Evolutionary conservation across 2,329 filamentous ascomycete genomes (phyloP).

Genomic region (Keithomyces neogunnii): DNA sequence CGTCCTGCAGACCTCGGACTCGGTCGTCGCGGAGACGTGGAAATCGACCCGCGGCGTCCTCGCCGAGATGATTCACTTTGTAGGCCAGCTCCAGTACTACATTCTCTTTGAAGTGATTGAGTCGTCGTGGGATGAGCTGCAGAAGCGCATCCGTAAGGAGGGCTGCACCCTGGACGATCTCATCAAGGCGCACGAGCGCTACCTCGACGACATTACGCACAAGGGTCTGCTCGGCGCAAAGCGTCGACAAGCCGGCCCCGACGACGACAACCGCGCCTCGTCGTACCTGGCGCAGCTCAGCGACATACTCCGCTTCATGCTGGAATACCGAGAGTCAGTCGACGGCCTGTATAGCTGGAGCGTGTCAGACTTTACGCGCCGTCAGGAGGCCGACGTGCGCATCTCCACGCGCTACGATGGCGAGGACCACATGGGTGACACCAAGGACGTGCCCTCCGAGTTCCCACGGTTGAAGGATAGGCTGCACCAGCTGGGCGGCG

Average conservation of each 20-base stretch:
- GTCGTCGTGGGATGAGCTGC: slow-evolving; percentile 85
- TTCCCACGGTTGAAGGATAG: slow-evolving; percentile 70
- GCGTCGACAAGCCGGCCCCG: slow-evolving; percentile 33
- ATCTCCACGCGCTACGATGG: slow-evolving; percentile 44
- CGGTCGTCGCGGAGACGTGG: slow-evolving; percentile 69
- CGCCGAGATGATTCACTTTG: slow-evolving; percentile 97
- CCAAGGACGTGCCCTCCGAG: slow-evolving; percentile 52
- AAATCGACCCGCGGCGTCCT: slow-evolving; percentile 81
- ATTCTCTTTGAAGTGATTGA: slow-evolving; percentile 98
- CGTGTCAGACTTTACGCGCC: slow-evolving; percentile 83
- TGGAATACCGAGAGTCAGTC: slow-evolving; percentile 85
- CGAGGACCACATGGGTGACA: slow-evolving; percentile 17
- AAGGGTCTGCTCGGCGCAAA: slow-evolving; percentile 84
- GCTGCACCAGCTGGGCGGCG: slow-evolving; percentile 60
- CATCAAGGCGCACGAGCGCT: slow-evolving; percentile 82
- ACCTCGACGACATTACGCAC: slow-evolving; percentile 88
- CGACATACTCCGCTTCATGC: slow-evolving; percentile 88
- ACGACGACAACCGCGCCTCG: slow-evolving; percentile 59
- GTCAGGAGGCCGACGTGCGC: slow-evolving; percentile 79
- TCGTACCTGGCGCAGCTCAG: slow-evolving; percentile 90
- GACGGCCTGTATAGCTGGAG: slow-evolving; percentile 93
- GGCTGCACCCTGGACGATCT: slow-evolving; percentile 91
- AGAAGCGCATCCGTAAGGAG: slow-evolving; percentile 72
- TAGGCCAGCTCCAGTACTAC: slow-evolving; percentile 95
- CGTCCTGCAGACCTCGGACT: slow-evolving; percentile 70